Conservation (phyloP, 1,284 basidiomycete species). For the Rhodotorula sp. region DNA sequence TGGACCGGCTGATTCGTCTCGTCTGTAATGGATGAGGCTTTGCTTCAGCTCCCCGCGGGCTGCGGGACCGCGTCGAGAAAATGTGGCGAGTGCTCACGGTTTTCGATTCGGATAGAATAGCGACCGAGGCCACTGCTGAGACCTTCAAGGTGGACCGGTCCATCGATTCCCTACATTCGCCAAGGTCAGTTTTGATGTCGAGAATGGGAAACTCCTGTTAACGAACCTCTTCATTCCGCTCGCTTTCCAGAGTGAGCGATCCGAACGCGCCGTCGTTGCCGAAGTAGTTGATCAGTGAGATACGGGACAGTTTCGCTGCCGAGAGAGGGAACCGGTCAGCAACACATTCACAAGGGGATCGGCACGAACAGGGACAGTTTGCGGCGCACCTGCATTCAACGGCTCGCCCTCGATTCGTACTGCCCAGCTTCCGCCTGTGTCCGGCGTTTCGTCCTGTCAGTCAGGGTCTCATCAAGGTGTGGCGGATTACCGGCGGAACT, state of each 20-base stretch:
- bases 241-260: constrained; percentile 67
- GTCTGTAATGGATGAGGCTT: constrained; percentile 47
- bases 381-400: constrained; percentile 61
- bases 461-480: neutral
- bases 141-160: constrained; percentile 66
- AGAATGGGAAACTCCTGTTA: too few relatives aligned
- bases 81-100: constrained; percentile 56
- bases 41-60: too few relatives aligned
- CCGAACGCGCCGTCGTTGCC: constrained; percentile 76
- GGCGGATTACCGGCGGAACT: neutral
- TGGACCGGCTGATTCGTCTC: constrained; percentile 44
- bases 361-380: neutral
- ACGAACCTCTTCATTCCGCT: constrained; percentile 66
- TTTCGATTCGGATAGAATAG: constrained; percentile 74
- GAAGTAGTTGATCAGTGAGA: constrained; percentile 77
- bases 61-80: neutral
- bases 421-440: constrained; percentile 75
- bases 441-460: neutral
- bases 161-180: constrained; percentile 64
- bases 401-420: constrained; percentile 80
- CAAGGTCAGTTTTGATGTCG: neutral
- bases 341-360: neutral
- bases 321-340: constrained; percentile 35
- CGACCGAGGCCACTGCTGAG: constrained; percentile 72
- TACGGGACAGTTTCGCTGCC: constrained; percentile 58